phyloP scores from a whole-genome alignment of 1,284 basidiomycete genomes.

The Heterobasidion irregulare region DNA sequence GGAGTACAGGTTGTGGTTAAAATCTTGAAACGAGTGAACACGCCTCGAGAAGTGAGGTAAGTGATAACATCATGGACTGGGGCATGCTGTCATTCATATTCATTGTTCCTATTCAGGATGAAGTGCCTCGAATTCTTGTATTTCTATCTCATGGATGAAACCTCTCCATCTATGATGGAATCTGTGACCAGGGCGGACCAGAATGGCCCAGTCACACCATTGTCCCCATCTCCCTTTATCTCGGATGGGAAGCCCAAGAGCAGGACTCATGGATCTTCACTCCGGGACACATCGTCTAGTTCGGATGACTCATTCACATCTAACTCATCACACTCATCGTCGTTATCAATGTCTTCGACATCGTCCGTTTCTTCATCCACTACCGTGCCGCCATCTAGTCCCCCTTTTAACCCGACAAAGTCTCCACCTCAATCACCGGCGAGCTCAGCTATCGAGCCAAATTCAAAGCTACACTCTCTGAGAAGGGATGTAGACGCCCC shows the following conservation, averaged over 20 bases:
- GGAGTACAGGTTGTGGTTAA: slow-evolving; percentile 78
- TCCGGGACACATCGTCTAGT: slow-evolving; percentile 9
- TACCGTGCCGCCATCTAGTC: slow-evolving; percentile 20
- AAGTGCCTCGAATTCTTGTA: slow-evolving; percentile 90
- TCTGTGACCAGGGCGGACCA: slow-evolving; percentile 11
- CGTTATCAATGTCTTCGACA: slow-evolving; percentile 26
- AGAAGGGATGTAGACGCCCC: slow-evolving; percentile 67
- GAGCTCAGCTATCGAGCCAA: background rate
- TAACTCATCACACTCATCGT: slow-evolving; percentile 21
- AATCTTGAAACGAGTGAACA: slow-evolving; percentile 74
- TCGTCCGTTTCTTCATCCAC: slow-evolving; percentile 18
- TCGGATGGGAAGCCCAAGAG: slow-evolving; percentile 1
- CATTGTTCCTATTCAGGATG: slow-evolving; percentile 47
- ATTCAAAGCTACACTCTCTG: slow-evolving; percentile 43
- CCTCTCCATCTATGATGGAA: slow-evolving; percentile 9
- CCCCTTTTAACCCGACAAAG: slow-evolving; percentile 14
- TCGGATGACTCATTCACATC: slow-evolving; percentile 14
- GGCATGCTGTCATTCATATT: background rate
- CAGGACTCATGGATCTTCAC: background rate
- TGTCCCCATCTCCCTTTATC: slow-evolving; percentile 9
- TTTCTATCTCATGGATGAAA: slow-evolving; percentile 85
- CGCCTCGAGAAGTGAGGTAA: slow-evolving; percentile 77
- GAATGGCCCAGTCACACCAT: slow-evolving; percentile 3
- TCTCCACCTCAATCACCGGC: slow-evolving; percentile 7
- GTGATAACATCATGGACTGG: slow-evolving; percentile 15